Evolutionary conservation across 768 basidiomycete genomes (phyloP).

Genomic region (Naganishia onofrii): DNA sequence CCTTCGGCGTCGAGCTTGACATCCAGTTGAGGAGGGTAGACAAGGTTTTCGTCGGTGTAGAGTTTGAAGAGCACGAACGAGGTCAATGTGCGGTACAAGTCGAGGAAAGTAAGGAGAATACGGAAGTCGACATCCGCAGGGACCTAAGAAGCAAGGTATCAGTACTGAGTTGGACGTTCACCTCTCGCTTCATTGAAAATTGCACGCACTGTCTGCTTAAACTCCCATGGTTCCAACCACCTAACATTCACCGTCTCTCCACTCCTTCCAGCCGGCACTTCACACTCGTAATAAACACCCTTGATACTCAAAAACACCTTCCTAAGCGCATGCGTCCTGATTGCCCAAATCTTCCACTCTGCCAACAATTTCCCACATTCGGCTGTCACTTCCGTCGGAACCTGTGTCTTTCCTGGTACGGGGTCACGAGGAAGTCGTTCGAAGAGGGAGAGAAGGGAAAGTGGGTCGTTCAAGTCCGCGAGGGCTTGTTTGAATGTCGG

Average conservation of each 20-base stretch:
- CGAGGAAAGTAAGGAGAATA: conserved; percentile 96
- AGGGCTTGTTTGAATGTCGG: conserved; percentile 94
- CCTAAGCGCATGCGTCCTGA: conserved; percentile 76
- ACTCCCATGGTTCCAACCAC: conserved; percentile 96
- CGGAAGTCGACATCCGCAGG: conserved; percentile 94
- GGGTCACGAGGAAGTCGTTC: conserved; percentile 83
- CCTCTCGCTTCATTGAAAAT: conserved; percentile 56
- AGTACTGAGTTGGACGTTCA: not conserved
- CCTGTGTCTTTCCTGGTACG: conserved; percentile 52
- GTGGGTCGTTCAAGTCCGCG: conserved; percentile 92
- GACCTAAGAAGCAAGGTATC: conserved; percentile 58
- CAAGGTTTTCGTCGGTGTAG: conserved; percentile 87
- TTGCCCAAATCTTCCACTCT: conserved; percentile 83
- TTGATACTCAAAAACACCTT: conserved; percentile 96
- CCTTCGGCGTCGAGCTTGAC: conserved; percentile 72
- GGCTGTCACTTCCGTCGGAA: conserved; percentile 78
- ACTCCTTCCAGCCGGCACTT: conserved; percentile 61
- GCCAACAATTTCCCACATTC: conserved; percentile 85
- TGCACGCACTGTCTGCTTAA: conserved; percentile 69
- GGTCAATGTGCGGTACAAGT: conserved; percentile 93
- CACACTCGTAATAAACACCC: conserved; percentile 96
- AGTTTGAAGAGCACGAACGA: conserved; percentile 96
- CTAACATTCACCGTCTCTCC: conserved; percentile 74
- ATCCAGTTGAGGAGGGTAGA: conserved; percentile 94
- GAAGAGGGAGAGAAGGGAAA: conserved; percentile 92